phyloP scores from a whole-genome alignment of 2,329 filamentous ascomycete genomes.

The Neofusicoccum kwambonambiense region DNA sequence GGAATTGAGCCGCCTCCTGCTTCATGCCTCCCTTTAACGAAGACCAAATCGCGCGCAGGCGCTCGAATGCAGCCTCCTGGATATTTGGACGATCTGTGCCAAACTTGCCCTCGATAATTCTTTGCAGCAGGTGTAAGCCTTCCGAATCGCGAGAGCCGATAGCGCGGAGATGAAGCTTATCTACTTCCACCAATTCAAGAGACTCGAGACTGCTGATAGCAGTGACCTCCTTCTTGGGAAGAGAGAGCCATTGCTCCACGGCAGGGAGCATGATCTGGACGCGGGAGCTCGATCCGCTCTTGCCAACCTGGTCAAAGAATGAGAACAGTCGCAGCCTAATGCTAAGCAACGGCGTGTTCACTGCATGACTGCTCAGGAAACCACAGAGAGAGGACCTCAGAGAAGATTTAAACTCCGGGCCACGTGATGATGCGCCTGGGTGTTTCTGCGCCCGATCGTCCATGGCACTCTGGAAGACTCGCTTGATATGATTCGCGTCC shows the following conservation, averaged over 20 bases:
- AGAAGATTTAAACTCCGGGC: slow-evolving; percentile 59
- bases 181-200: slow-evolving; percentile 48
- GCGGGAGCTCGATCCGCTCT: slow-evolving; percentile 69
- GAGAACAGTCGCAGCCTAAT: slow-evolving; percentile 73
- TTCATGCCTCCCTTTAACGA: slow-evolving; percentile 65
- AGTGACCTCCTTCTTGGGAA: slow-evolving; percentile 53
- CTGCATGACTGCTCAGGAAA: slow-evolving; percentile 72
- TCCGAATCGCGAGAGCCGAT: slow-evolving; percentile 59
- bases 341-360: slow-evolving; percentile 64
- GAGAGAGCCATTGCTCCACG: slow-evolving; percentile 65
- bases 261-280: slow-evolving; percentile 75
- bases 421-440: slow-evolving; percentile 21
- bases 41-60: slow-evolving; percentile 70
- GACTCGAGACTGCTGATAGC: slow-evolving; percentile 51
- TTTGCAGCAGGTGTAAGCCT: slow-evolving; percentile 55
- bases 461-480: slow-evolving; percentile 61
- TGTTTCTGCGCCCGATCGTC: slow-evolving; percentile 48
- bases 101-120: slow-evolving; percentile 47
- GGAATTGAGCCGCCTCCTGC: slow-evolving; percentile 58
- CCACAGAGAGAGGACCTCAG: slow-evolving; percentile 64
- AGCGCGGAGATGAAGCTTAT: slow-evolving; percentile 53
- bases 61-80: slow-evolving; percentile 63
- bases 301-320: slow-evolving; percentile 68
- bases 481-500: slow-evolving; percentile 68
- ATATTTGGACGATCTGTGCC: slow-evolving; percentile 54